Conservation (phyloP, 345 rosid genomes). For the Populus davidiana region DNA sequence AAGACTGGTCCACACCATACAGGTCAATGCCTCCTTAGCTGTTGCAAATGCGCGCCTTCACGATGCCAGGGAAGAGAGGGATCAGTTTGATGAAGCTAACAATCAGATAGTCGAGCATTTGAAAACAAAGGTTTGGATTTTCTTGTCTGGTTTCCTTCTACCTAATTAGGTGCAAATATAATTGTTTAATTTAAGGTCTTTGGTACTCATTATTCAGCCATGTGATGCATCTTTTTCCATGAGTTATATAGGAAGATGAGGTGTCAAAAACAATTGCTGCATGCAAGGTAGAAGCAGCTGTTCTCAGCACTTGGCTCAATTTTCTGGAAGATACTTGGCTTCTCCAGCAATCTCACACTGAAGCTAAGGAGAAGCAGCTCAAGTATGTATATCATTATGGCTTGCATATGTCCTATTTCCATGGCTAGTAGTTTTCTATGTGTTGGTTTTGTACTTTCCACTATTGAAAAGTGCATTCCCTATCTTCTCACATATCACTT, state of each 20-base stretch:
- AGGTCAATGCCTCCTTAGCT: slow-evolving; percentile 89
- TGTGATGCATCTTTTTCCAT: slow-evolving; percentile 7
- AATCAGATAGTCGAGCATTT: slow-evolving; percentile 78
- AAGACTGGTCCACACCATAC: slow-evolving; percentile 11
- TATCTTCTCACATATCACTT: background rate
- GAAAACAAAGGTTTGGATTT: slow-evolving; percentile 61
- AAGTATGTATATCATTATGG: slow-evolving; percentile 48
- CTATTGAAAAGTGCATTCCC: background rate
- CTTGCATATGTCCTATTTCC: background rate
- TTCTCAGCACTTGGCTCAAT: slow-evolving; percentile 82
- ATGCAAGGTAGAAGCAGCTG: slow-evolving; percentile 70
- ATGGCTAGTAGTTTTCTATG: background rate
- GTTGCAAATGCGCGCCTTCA: slow-evolving; percentile 81
- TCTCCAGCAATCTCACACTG: slow-evolving; percentile 60
- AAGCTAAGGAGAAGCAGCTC: slow-evolving; percentile 68
- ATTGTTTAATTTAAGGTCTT: background rate
- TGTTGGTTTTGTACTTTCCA: background rate
- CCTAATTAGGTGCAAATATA: background rate
- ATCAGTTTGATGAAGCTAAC: slow-evolving; percentile 93
- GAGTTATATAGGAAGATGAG: slow-evolving; percentile 72
- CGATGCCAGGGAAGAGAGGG: slow-evolving; percentile 80
- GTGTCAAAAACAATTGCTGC: slow-evolving; percentile 69
- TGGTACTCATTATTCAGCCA: background rate
- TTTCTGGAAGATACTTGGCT: slow-evolving; percentile 94
- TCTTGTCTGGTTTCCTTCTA: slow-evolving; percentile 4